Conservation (phyloP, 805 yeast genomes). For the Kodamaea kaohsiungensis region DNA sequence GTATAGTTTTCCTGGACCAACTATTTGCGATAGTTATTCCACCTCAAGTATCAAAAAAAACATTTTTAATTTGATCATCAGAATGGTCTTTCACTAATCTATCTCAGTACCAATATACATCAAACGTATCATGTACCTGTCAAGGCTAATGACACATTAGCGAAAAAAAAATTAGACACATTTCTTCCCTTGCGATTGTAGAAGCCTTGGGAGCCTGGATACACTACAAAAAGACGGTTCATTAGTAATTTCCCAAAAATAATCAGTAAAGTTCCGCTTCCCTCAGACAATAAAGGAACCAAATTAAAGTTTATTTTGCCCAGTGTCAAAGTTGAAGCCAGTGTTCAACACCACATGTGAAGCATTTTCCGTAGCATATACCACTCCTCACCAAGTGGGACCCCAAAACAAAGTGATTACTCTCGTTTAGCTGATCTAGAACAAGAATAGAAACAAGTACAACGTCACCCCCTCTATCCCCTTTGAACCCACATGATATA, state of each 20-base stretch:
- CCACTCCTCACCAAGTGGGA: not conserved
- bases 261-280: not conserved
- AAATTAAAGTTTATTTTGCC: not conserved
- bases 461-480: too few relatives aligned
- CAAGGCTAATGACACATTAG: not conserved
- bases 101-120: not conserved
- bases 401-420: too few relatives aligned
- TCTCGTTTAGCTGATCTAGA: not conserved
- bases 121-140: not conserved
- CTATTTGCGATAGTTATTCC: not conserved
- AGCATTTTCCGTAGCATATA: not conserved
- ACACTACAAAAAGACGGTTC: not conserved
- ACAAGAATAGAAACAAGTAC: too few relatives aligned
- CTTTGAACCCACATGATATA: too few relatives aligned
- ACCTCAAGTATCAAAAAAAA: too few relatives aligned
- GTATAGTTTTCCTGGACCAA: not conserved
- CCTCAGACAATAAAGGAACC: not conserved
- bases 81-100: not conserved
- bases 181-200: not conserved
- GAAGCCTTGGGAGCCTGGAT: too few relatives aligned
- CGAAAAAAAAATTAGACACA: not conserved
- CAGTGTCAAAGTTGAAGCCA: not conserved
- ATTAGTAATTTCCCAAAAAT: not conserved
- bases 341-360: not conserved
- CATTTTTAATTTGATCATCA: too few relatives aligned